Evolutionary conservation across 2,329 filamentous ascomycete species (phyloP), one percentile per base, ranked within the genome.

Genomic region (Fonsecaea multimorphosa): DNA sequence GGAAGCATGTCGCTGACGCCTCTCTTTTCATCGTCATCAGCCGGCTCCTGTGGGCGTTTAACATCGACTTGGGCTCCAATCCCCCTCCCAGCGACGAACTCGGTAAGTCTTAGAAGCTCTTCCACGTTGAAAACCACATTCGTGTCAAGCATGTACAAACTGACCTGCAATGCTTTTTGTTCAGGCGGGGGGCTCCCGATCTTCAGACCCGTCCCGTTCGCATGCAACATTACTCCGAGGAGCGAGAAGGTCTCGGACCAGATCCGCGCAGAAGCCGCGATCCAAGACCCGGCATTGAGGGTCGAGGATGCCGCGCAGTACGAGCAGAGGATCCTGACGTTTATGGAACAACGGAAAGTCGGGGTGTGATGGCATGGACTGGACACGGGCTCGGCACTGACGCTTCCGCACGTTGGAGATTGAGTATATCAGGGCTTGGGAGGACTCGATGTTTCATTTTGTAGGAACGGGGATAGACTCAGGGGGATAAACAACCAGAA

Each of bases 11-110:
- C 29, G 76, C 75, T 1, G 68, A 68, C 1, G 74, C 75, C 22
- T 74, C 74, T 74, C 61, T 82, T 74, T 71, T 85, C 70, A 83
- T 87, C 65, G 84, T 85, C n/a, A 84, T 87, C 64, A 81, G 83
- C 1, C 76, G 85, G 32, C 84, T 87, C 80, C 82, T 87, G 63
- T 78, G 85, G 59, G 72, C 63, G 2, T 76, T 70, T 51, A 56
- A 74, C 24, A 64, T 67, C 34, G 29, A 32, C 31, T 36, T 22
- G 58, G 56, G 56, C 3, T 16, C 53, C 16, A 34, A 62, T 16
- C 55, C 60, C 11, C 44, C 44, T 34, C 64, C 64, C n/a, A 49
- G 58, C 24, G 22, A 55, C 58, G 59, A 40, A 12, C 40, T 52
- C 49, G 31, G 64, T 66, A 62, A 59, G 64, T 52, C 9, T 36